Conservation (phyloP, 176 grass and related monocot species). For the Juncus effusus region DNA sequence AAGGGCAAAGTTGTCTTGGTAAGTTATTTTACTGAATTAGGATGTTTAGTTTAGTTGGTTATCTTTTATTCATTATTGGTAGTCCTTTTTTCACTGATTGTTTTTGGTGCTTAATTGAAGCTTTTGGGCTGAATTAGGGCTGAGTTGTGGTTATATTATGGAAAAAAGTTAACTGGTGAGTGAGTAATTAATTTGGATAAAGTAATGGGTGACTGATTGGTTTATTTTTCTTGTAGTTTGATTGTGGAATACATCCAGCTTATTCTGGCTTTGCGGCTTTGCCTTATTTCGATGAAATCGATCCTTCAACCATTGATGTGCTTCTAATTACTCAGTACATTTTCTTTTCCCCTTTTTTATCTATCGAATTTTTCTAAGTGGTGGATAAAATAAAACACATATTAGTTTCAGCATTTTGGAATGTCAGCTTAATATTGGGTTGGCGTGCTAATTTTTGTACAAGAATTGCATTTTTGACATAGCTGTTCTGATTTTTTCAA, state of each 20-base stretch:
- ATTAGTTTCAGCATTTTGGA: too few relatives aligned
- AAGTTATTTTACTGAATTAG: not conserved
- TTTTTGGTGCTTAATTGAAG: not conserved
- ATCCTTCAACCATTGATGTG: constrained; percentile 85
- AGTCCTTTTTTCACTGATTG: not conserved
- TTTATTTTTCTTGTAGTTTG: constrained; percentile 44
- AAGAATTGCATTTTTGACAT: too few relatives aligned
- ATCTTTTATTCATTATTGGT: not conserved
- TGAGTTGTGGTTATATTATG: too few relatives aligned
- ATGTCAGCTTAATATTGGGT: too few relatives aligned
- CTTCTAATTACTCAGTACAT: constrained; percentile 87
- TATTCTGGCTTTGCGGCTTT: constrained; percentile 85
- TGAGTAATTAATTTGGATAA: not conserved
- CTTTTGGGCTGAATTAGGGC: not conserved
- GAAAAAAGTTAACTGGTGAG: not conserved
- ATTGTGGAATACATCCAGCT: constrained; percentile 92
- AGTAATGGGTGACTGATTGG: too few relatives aligned
- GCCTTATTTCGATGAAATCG: constrained; percentile 96
- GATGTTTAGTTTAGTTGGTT: not conserved
- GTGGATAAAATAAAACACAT: not conserved
- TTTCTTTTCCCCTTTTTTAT: not conserved
- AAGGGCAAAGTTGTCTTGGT: constrained; percentile 90
- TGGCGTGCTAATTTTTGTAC: too few relatives aligned
- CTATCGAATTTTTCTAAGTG: not conserved
- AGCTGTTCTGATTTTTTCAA: too few relatives aligned